Percentiles rank a stretch among this genome's conserved stretches.
phyloP scores from a whole-genome alignment of 768 basidiomycete species.

The Pulveroboletus sp. region DNA sequence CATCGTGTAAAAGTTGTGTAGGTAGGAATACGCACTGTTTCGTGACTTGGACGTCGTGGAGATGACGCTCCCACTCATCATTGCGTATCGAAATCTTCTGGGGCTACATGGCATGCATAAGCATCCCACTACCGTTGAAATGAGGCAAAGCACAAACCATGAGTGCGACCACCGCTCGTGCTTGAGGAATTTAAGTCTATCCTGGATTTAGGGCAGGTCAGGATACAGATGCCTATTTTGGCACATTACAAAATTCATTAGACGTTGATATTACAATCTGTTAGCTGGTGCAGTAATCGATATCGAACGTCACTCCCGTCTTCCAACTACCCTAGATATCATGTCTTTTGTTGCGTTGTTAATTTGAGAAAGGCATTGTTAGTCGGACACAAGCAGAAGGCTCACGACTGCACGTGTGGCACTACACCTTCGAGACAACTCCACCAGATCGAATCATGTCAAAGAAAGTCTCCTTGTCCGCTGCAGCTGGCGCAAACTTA shows the following conservation, averaged over 20 bases:
- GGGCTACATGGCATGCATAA: slow-evolving; percentile 29
- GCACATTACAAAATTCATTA: not conserved
- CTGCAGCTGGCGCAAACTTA: slow-evolving; percentile 38
- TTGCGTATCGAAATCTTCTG: slow-evolving; percentile 62
- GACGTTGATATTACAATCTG: not conserved
- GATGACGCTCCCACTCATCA: slow-evolving; percentile 83
- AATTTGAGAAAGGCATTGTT: not conserved
- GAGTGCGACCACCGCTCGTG: slow-evolving; percentile 16
- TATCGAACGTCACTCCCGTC: no score
- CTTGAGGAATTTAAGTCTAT: slow-evolving; percentile 32
- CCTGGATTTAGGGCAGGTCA: slow-evolving; percentile 39
- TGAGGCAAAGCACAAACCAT: slow-evolving; percentile 30
- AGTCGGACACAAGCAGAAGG: not conserved
- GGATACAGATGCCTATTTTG: slow-evolving; percentile 3
- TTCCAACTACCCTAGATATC: no score
- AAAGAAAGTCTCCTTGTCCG: slow-evolving; percentile 76
- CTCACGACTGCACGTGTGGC: not conserved
- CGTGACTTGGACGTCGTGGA: slow-evolving; percentile 79
- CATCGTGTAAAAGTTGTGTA: slow-evolving; percentile 45
- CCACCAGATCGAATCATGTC: slow-evolving; percentile 82
- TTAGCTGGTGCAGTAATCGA: not conserved
- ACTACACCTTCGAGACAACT: slow-evolving; percentile 66
- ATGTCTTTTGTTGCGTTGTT: not conserved
- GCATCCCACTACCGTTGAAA: not conserved
- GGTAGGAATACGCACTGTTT: slow-evolving; percentile 73